Conservation (phyloP, 1,284 basidiomycete genomes). For the Boletus mariae region DNA sequence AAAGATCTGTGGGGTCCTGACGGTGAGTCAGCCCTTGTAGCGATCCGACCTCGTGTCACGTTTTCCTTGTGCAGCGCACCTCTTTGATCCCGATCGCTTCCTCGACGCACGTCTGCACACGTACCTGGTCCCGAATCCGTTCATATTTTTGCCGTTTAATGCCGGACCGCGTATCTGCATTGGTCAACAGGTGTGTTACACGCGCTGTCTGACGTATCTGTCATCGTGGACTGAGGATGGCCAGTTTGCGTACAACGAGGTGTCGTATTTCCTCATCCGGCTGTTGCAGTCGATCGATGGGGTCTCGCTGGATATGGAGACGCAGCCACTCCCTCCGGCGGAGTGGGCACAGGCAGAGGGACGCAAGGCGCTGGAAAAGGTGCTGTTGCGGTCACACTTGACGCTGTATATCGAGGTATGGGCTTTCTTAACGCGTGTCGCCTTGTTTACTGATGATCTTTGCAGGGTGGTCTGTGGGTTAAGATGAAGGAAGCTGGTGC, state of each 20-base stretch:
- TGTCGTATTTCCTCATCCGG: conserved; percentile 38
- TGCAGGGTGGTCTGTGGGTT: conserved; percentile 27
- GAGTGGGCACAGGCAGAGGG: conserved; percentile 25
- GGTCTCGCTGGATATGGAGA: conserved; percentile 31
- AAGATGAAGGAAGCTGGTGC: conserved; percentile 20
- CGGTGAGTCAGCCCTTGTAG: conserved; percentile 14
- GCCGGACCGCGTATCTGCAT: conserved; percentile 48
- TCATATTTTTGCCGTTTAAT: conserved; percentile 49
- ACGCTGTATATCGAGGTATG: conserved; percentile 45
- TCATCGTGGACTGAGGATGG: conserved; percentile 1
- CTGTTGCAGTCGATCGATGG: conserved; percentile 37
- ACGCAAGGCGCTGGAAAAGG: conserved; percentile 30
- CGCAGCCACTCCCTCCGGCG: conserved; percentile 29
- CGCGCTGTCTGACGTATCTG: not conserved
- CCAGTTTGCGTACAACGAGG: conserved; percentile 41
- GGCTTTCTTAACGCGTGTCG: not conserved
- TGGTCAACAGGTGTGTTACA: conserved; percentile 39
- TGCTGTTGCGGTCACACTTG: conserved; percentile 38
- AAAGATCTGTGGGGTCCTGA: conserved; percentile 24
- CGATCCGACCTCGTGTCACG: not conserved
- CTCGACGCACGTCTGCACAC: conserved; percentile 37
- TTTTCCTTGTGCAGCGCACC: conserved; percentile 26
- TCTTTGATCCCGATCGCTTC: conserved; percentile 52
- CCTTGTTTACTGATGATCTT: not conserved
- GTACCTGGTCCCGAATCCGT: conserved; percentile 33